Evolutionary conservation across 2,329 filamentous ascomycete genomes (phyloP).

Genomic region (Ramichloridium luteum): DNA sequence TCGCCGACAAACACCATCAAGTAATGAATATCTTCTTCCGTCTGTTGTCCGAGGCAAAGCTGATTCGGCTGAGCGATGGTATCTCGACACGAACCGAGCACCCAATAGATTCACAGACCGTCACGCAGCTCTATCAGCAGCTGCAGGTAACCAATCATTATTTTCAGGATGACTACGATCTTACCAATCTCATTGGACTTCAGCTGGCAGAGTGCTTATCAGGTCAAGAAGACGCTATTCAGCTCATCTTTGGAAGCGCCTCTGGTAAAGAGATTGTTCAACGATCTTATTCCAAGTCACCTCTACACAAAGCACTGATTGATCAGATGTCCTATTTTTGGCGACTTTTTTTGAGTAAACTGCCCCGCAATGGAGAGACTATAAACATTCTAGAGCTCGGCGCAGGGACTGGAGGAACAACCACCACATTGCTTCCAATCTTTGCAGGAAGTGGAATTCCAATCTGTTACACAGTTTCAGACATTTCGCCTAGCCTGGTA

Average conservation of each 20-base stretch:
- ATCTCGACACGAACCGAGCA: no score
- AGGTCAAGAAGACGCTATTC: constrained; percentile 3
- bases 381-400: constrained; percentile 2
- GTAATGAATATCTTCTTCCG: no score
- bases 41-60: background rate
- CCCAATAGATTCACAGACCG: no score
- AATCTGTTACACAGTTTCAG: constrained; percentile 33
- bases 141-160: no score
- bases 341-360: background rate
- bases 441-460: constrained; percentile 17
- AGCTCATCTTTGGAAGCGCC: constrained; percentile 6
- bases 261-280: constrained; percentile 1
- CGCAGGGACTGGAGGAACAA: background rate
- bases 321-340: constrained; percentile 1
- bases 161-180: no score
- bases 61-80: background rate
- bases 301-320: constrained; percentile 1
- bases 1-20: no score
- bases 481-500: constrained; percentile 27
- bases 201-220: constrained; percentile 5
- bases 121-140: no score
- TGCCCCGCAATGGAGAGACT: background rate
- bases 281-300: constrained; percentile 2
- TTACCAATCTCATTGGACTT: constrained; percentile 6
- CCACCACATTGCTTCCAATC: constrained; percentile 16